Evolutionary conservation across 140 eudicot genomes (phyloP).

Genomic region (Bidens hawaiensis): DNA sequence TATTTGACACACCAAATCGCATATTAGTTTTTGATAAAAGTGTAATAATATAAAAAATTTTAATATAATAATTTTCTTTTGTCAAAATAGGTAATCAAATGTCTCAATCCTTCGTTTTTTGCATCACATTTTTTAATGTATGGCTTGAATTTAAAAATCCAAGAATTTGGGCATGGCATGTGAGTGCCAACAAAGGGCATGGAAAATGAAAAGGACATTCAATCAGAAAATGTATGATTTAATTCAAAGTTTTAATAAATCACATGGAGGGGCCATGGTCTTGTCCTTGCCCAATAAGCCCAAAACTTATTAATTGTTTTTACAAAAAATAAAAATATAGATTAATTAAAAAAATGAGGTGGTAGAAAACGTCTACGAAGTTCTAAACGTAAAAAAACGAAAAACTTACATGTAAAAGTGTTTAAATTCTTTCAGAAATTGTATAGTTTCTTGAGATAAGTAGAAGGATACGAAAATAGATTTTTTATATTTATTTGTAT

Average conservation of each 20-base stretch:
- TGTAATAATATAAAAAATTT: neutral
- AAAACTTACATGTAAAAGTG: too few relatives aligned
- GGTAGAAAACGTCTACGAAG: neutral
- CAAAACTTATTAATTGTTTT: neutral
- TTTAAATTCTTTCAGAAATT: too few relatives aligned
- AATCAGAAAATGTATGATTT: slow-evolving; percentile 37
- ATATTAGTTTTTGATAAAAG: neutral
- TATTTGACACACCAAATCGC: too few relatives aligned
- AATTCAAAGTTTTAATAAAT: slow-evolving; percentile 37
- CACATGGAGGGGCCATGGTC: slow-evolving; percentile 41
- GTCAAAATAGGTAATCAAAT: slow-evolving; percentile 26
- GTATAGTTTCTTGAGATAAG: too few relatives aligned
- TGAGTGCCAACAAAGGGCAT: slow-evolving; percentile 43
- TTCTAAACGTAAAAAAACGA: too few relatives aligned
- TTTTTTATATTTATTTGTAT: too few relatives aligned
- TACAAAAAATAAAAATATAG: neutral
- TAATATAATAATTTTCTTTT: neutral
- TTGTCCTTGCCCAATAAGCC: slow-evolving; percentile 14
- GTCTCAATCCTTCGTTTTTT: slow-evolving; percentile 15
- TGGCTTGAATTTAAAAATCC: slow-evolving; percentile 18
- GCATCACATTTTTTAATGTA: slow-evolving; percentile 22
- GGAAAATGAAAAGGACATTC: slow-evolving; percentile 37
- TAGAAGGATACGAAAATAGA: too few relatives aligned
- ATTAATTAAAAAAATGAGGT: neutral
- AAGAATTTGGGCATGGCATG: slow-evolving; percentile 36